Base-by-base conservation (phyloP, 768 basidiomycete genomes). In the Boletus rufocinnamomeus region DNA sequence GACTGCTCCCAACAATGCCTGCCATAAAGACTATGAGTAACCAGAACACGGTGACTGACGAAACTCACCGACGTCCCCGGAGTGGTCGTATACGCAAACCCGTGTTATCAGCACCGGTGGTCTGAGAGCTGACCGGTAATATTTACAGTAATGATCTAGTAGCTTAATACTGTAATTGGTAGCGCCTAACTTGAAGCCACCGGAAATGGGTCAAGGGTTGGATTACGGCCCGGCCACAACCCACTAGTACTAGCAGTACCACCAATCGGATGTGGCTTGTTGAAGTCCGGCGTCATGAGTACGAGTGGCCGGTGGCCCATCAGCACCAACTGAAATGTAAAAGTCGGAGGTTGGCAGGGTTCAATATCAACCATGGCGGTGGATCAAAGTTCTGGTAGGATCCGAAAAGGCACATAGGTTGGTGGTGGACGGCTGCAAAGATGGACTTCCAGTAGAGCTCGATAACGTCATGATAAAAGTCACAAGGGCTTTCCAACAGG, bases 171-270 rank as follows among this genome's bases (percentile, higher is more conserved):
- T 14, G 25, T 16, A 25, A 54, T 34, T 23, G 32, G n/a, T 4
- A 25, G 25, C 38, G n/a, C 19, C 56, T 3, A 25, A 28, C n/a
- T 35, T 9, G 28, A 32, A 51, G 45, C 49, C 45, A 45, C 37
- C 43, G 25, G 6, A 19, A 34, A 43, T 35, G 54, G 60, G 45
- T 30, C 50, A 56, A 50, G 65, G 60, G 61, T 54, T 49, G 17
- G n/a, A 2, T 30, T 21, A 25, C 10, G 6, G 19, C 46, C 13
- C 46, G 14, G 30, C 30, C 56, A 44, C 34, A 21, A 44, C 40
- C 48, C 27, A 21, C 30, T 11, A 28, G 28, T 30, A 37, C 19
- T 17, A 34, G 32, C 7, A 30, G 10, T 19, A 11, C 23, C 23
- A 32, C 11, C 13, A 10, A 30, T 37, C 17, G 23, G 45, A 28